These are phyloP conservation scores for Aspergillus japonicus DNA, from an alignment of 2,329 filamentous ascomycete species.

Conservation along the genomic window DNA sequence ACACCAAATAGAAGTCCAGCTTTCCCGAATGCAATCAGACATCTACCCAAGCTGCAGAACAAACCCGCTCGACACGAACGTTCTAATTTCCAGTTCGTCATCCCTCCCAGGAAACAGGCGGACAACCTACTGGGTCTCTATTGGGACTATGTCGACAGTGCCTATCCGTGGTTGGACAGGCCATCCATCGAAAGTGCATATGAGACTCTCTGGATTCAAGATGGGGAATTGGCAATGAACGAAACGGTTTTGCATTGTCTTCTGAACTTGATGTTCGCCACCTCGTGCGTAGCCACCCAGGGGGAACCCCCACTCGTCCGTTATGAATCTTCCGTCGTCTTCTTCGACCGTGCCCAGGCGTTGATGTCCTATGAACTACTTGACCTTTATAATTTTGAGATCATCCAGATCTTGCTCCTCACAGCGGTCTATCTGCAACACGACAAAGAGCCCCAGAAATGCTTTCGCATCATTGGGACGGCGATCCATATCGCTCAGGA, in stretches of 20 bases:
- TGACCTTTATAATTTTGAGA: slow-evolving; percentile 1
- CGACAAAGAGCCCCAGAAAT: not conserved
- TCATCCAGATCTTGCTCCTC: not conserved
- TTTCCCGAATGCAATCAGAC: not conserved
- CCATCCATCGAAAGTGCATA: not conserved
- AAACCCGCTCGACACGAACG: too few relatives aligned
- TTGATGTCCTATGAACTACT: not conserved
- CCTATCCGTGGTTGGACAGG: not conserved
- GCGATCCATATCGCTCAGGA: slow-evolving; percentile 1
- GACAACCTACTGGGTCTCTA: not conserved
- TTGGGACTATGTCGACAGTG: slow-evolving; percentile 1
- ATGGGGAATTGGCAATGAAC: slow-evolving; percentile 11
- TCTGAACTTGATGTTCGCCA: slow-evolving; percentile 16
- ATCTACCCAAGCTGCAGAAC: not conserved
- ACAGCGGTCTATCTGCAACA: not conserved
- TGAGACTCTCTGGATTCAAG: not conserved
- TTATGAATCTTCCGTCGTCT: not conserved
- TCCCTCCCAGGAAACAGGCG: not conserved
- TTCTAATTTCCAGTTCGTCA: not conserved
- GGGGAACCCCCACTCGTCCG: slow-evolving; percentile 3
- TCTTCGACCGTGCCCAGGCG: not conserved
- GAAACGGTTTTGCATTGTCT: slow-evolving; percentile 14
- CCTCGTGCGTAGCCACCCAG: slow-evolving; percentile 13
- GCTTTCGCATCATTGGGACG: not conserved
- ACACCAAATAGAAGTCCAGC: not conserved